These are phyloP conservation scores for Cyclotella choctawhatcheeana DNA, from an alignment of 108 stramenopile genomes.

Conservation along the genomic window DNA sequence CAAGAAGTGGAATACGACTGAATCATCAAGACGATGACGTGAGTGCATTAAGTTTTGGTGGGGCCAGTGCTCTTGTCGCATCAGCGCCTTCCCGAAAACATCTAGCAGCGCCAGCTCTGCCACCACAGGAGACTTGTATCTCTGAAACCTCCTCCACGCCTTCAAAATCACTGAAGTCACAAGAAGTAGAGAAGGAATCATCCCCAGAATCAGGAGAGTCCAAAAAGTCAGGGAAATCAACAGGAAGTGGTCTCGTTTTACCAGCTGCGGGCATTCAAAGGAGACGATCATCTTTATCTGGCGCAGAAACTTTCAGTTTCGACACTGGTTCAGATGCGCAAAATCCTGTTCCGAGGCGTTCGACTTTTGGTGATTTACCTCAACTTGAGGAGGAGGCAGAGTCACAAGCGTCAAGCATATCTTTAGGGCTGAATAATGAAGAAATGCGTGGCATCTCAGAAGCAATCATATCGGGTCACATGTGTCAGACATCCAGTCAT, in stretches of 20 bases:
- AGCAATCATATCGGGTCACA: no score
- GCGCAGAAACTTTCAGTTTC: background rate
- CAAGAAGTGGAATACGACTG: conserved; percentile 30
- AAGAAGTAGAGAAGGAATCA: conserved; percentile 3
- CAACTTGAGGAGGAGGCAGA: conserved; percentile 11
- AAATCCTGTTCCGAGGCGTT: background rate
- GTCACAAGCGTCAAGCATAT: background rate
- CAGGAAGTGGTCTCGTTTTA: background rate
- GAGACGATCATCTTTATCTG: background rate
- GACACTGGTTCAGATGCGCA: background rate
- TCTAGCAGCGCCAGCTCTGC: background rate
- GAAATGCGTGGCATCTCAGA: no score
- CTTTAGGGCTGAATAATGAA: no score
- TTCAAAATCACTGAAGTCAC: background rate
- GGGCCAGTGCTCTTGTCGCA: conserved; percentile 46
- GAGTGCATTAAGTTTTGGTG: conserved; percentile 52
- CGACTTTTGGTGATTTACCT: conserved; percentile 5
- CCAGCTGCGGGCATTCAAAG: background rate
- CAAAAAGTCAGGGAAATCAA: background rate
- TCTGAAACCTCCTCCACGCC: conserved; percentile 10
- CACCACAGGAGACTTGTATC: background rate
- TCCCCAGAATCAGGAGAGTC: conserved; percentile 7
- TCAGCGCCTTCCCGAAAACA: background rate
- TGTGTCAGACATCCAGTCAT: background rate
- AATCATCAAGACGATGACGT: conserved; percentile 27